Evolutionary conservation across 2,329 filamentous ascomycete species (phyloP).

Genomic region (Fusarium setosum): DNA sequence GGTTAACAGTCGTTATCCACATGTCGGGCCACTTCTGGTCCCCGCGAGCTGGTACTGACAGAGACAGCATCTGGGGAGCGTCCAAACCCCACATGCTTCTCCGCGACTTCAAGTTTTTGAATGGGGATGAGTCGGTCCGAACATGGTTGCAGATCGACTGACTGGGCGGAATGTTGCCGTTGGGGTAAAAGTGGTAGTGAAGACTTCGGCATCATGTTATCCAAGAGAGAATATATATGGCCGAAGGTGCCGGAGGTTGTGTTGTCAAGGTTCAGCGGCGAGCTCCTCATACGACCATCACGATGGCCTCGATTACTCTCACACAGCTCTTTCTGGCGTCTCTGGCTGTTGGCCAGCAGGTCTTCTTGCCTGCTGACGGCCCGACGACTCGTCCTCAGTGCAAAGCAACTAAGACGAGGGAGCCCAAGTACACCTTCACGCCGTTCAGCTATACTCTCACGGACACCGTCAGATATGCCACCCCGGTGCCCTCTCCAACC

Average conservation of each 20-base stretch:
- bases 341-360: conserved; percentile 40
- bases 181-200: neutral
- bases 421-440: conserved; percentile 44
- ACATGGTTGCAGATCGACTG: conserved; percentile 20
- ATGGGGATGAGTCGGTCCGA: conserved; percentile 37
- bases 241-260: neutral
- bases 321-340: conserved; percentile 34
- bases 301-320: conserved; percentile 23
- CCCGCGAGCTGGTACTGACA: neutral
- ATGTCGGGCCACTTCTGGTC: neutral
- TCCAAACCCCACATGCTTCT: conserved; percentile 27
- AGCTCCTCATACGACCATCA: conserved; percentile 9
- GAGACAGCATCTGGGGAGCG: neutral
- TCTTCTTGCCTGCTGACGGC: conserved; percentile 40
- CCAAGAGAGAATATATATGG: conserved; percentile 12
- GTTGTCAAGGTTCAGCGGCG: neutral
- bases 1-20: neutral
- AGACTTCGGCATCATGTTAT: neutral
- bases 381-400: conserved; percentile 45
- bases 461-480: conserved; percentile 48
- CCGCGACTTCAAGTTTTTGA: conserved; percentile 18
- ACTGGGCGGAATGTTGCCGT: conserved; percentile 5
- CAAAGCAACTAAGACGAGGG: conserved; percentile 21
- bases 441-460: conserved; percentile 47
- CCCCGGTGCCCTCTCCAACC: conserved; percentile 44